Evolutionary conservation across 2,329 filamentous ascomycete genomes (phyloP).

Genomic region (Fonsecaea pugnacius): DNA sequence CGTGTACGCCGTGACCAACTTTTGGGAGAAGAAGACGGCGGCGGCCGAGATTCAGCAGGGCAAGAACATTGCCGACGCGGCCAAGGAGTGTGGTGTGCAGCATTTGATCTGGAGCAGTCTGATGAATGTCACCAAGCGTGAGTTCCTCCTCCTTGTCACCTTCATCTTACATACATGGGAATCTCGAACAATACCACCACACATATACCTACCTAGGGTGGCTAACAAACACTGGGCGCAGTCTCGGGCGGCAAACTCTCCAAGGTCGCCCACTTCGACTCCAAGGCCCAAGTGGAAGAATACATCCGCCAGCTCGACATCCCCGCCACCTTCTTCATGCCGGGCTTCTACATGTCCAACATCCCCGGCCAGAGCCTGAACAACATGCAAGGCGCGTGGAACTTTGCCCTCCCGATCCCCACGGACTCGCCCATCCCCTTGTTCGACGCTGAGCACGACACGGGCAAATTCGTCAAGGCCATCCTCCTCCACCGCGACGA

Average conservation of each 20-base stretch:
- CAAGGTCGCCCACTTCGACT: conserved; percentile 46
- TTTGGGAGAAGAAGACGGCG: conserved; percentile 46
- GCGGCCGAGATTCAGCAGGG: conserved; percentile 45
- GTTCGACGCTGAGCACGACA: conserved; percentile 51
- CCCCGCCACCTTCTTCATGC: conserved; percentile 47
- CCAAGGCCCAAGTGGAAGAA: conserved; percentile 46
- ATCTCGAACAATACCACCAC: too few species aligned
- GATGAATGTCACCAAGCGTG: conserved; percentile 38
- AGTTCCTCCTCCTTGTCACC: too few species aligned
- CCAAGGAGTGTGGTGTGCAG: conserved; percentile 40
- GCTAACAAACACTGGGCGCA: too few species aligned
- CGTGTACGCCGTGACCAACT: conserved; percentile 56
- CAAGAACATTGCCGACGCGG: conserved; percentile 45
- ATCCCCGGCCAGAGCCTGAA: conserved; percentile 41
- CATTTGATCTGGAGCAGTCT: conserved; percentile 50
- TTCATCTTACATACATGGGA: too few species aligned
- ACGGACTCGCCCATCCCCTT: conserved; percentile 46
- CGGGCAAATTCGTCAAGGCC: conserved; percentile 48
- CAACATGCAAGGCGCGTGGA: conserved; percentile 40
- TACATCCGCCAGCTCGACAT: conserved; percentile 44
- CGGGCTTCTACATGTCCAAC: conserved; percentile 52
- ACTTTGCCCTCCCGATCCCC: conserved; percentile 36
- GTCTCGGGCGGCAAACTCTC: conserved; percentile 43
- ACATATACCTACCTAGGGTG: too few species aligned
- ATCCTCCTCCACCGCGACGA: conserved; percentile 40